Evolutionary conservation across 257 asterid genomes (phyloP).

Genomic region (Thymus mandschuricus): DNA sequence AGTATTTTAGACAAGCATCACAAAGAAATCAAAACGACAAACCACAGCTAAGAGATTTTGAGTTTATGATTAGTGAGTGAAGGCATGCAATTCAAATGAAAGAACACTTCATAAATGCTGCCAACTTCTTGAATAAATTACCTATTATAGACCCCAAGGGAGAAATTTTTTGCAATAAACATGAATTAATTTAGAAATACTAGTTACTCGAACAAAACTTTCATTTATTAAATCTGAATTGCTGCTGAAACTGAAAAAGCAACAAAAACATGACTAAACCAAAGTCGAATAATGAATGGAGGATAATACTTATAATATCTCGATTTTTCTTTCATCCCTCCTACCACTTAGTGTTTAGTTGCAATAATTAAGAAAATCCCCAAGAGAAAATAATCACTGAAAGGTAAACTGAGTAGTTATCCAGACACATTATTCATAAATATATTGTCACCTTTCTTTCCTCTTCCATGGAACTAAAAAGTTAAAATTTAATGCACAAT

Average conservation of each 20-base stretch:
- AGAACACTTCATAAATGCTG: not conserved
- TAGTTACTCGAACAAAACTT: too few species aligned
- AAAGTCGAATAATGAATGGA: not conserved
- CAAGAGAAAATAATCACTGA: not conserved
- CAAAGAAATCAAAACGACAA: not conserved
- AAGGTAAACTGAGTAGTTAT: not conserved
- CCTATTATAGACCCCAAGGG: not conserved
- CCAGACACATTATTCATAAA: not conserved
- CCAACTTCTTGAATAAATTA: not conserved
- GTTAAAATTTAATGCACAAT: conserved; percentile 1
- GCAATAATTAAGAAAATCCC: too few species aligned
- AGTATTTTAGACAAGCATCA: not conserved
- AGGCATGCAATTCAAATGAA: not conserved
- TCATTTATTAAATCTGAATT: not conserved
- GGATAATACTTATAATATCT: too few species aligned
- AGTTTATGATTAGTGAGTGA: not conserved
- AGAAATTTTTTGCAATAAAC: not conserved
- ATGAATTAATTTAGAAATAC: not conserved
- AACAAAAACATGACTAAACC: not conserved
- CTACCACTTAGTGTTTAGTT: not conserved
- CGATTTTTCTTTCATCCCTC: too few species aligned
- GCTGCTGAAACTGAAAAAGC: not conserved
- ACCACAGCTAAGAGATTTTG: not conserved
- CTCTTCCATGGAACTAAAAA: not conserved
- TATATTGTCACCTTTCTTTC: not conserved